phyloP scores from a whole-genome alignment of 495 filamentous ascomycete species.

The Penicillium nucicola region DNA sequence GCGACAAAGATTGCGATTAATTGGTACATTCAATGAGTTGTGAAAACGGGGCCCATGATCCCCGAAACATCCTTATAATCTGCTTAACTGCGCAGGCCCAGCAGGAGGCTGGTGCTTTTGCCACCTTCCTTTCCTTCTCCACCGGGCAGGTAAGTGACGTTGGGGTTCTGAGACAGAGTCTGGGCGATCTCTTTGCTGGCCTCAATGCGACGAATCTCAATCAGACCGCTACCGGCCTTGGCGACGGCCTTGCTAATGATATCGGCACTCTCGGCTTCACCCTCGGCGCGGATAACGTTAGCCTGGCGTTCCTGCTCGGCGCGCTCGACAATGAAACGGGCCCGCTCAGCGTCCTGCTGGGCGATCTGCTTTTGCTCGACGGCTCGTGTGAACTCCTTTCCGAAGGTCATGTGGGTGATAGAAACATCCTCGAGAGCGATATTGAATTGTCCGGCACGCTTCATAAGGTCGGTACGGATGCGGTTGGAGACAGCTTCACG shows the following conservation, averaged over 20 bases:
- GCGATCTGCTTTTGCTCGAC: conserved; percentile 99
- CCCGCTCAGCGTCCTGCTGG: conserved; percentile 96
- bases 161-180: conserved; percentile 85
- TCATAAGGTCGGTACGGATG: conserved; percentile 91
- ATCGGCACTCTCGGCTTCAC: conserved; percentile 93
- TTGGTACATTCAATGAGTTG: conserved; percentile 26
- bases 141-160: conserved; percentile 91
- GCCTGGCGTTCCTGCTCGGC: conserved; percentile 99
- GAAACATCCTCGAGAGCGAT: conserved; percentile 98
- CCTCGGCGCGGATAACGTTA: conserved; percentile 96
- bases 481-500: conserved; percentile 93
- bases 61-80: conserved; percentile 7
- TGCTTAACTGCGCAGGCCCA: conserved; percentile 54
- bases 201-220: conserved; percentile 95
- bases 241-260: conserved; percentile 89
- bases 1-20: conserved; percentile 23
- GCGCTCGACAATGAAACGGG: conserved; percentile 96
- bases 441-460: conserved; percentile 97
- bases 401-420: conserved; percentile 99
- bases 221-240: conserved; percentile 87
- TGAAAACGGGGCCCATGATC: conserved; percentile 22
- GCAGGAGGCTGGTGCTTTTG: conserved; percentile 57
- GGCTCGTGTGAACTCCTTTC: conserved; percentile 96
- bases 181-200: conserved; percentile 94
- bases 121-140: conserved; percentile 63